These are phyloP conservation scores for Gossypium sturtianum DNA, from an alignment of 345 rosid genomes.

Conservation along the genomic window DNA sequence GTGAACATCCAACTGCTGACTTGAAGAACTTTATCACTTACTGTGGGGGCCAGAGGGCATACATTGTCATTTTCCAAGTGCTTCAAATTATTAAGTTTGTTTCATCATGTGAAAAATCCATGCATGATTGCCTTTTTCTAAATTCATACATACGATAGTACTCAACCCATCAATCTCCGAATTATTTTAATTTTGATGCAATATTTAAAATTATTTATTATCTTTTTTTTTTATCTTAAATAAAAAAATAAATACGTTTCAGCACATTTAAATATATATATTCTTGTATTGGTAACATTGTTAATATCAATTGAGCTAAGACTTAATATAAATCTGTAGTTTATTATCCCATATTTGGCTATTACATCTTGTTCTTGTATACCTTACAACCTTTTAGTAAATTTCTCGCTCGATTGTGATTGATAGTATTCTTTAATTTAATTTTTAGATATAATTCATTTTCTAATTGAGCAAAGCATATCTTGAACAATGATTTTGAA, in stretches of 20 bases:
- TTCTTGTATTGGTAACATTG: accelerated
- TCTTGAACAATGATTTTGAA: too few species aligned
- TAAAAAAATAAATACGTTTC: too few species aligned
- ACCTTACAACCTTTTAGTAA: neutral
- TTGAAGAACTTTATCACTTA: neutral
- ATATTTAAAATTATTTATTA: neutral
- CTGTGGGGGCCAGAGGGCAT: neutral
- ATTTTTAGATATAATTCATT: too few species aligned
- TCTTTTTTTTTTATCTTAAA: neutral
- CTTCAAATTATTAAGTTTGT: neutral
- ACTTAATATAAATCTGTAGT: too few species aligned
- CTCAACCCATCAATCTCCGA: too few species aligned
- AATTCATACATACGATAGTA: too few species aligned
- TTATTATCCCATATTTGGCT: neutral
- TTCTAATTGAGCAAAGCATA: too few species aligned
- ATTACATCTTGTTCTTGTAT: neutral
- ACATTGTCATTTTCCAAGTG: neutral
- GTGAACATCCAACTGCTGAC: neutral
- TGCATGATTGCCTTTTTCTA: neutral
- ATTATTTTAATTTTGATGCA: neutral
- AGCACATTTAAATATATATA: too few species aligned
- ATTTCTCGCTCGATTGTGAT: too few species aligned
- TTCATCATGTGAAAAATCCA: neutral
- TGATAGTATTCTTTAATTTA: too few species aligned
- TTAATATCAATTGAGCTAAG: too few species aligned